phyloP scores from a whole-genome alignment of 305 asterid genomes.

The Fraxinus velutina region DNA sequence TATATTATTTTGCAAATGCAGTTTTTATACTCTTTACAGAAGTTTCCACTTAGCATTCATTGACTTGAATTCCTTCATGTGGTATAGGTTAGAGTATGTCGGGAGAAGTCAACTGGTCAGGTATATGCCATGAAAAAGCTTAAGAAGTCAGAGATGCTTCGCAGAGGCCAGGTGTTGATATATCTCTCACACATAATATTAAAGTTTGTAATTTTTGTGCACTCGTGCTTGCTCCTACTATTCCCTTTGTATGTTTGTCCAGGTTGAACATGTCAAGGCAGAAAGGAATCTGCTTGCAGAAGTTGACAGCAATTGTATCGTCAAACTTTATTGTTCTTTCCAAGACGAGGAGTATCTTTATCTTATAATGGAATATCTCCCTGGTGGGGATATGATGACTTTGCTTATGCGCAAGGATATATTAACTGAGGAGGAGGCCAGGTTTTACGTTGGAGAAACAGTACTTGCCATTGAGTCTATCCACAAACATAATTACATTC shows the following conservation, averaged over 20 bases:
- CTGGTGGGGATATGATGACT: conserved; percentile 99
- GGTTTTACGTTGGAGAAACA: conserved; percentile 87
- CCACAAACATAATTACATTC: conserved; percentile 85
- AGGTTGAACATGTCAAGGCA: conserved; percentile 96
- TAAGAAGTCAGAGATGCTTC: conserved; percentile 93
- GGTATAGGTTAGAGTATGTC: conserved; percentile 74
- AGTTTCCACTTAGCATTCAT: background rate
- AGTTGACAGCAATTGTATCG: conserved; percentile 93
- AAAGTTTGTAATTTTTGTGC: conserved; percentile 13
- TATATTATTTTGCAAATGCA: background rate
- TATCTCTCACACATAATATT: conserved; percentile 11
- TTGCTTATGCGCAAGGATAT: conserved; percentile 91
- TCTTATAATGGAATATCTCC: conserved; percentile 91
- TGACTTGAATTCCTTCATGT: conserved; percentile 5
- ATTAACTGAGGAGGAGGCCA: conserved; percentile 80
- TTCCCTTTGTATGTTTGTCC: conserved; percentile 15
- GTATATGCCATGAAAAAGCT: conserved; percentile 96
- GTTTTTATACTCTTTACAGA: background rate
- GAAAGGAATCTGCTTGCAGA: conserved; percentile 91
- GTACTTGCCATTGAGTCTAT: conserved; percentile 92
- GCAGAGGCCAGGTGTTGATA: conserved; percentile 80
- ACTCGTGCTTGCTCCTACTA: conserved; percentile 19
- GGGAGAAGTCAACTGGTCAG: conserved; percentile 78
- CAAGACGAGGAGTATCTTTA: conserved; percentile 93
- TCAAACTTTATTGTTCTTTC: conserved; percentile 88